Base-by-base conservation (phyloP, 768 basidiomycete genomes). In the Termitomyces bulborhizus region DNA sequence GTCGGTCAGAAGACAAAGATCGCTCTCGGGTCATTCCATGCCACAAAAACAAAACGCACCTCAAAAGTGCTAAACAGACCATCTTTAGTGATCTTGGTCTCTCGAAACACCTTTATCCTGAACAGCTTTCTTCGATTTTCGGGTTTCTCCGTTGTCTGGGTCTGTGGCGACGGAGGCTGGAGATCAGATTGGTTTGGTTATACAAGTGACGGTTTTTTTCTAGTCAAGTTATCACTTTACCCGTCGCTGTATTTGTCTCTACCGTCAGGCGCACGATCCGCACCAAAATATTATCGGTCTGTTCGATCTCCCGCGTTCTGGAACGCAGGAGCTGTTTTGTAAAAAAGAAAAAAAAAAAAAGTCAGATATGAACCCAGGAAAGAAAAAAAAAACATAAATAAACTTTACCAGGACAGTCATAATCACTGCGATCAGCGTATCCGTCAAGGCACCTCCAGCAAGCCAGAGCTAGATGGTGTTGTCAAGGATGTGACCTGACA, bases 181-280 rank as follows among this genome's bases (percentile, higher is more conserved):
- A 21, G 21, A 18, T 24, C 24, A n/a, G n/a, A n/a, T n/a, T n/a
- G n/a, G 11, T 1, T 3, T 18, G 13, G 44, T 41, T 12, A 41
- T 21, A 15, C 16, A 26, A n/a, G 5, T 21, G 49, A 16, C 8
- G 27, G 9, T 6, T 36, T 12, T n/a, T n/a, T n/a, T n/a, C n/a
- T 34, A 3, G 11, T 46, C 15, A 9, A 13, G 3, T 18, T 6
- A 18, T 36, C 13, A 24, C 15, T n/a, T 6, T 49, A 59, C 58
- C 58, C 4, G 58, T 59, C 26, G 43, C 39, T 9, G 54, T 39
- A 32, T 59, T 59, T 11, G 58, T 59, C 48, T 59, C 58, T 16
- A 59, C 58, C 32, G 58, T 59, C 51, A 59, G 16, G 24, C 58
- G 55, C 11, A 59, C 58, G 7, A 59, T 56, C 4, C 52, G 55